A percentile compares a stretch with the other conserved stretches of the same genome.
Conservation (phyloP, 768 basidiomycete genomes). For the Suillus variegatus region DNA sequence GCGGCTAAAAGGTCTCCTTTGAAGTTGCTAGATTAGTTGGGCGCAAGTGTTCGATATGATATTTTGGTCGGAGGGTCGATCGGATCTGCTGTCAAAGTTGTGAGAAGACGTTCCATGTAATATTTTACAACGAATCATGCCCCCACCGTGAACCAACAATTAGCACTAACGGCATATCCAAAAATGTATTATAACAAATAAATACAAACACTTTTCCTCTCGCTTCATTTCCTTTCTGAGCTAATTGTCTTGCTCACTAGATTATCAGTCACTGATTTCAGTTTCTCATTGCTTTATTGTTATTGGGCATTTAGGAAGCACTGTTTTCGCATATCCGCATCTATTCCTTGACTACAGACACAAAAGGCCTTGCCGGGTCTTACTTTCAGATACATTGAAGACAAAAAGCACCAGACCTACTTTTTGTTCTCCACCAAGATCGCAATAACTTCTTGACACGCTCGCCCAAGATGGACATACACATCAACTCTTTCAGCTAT, state of each 20-base stretch:
- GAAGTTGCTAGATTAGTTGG: constrained; percentile 31
- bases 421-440: constrained; percentile 34
- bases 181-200: constrained; percentile 20
- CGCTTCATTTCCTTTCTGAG: constrained; percentile 33
- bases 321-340: constrained; percentile 24
- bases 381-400: constrained; percentile 17
- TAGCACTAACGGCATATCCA: constrained; percentile 26
- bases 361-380: constrained; percentile 32
- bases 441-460: constrained; percentile 27
- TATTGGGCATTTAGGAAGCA: constrained; percentile 29
- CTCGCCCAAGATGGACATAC: constrained; percentile 37
- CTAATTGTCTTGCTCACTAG: constrained; percentile 30
- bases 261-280: constrained; percentile 19
- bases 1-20: constrained; percentile 24
- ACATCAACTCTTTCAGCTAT: constrained; percentile 36
- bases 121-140: constrained; percentile 15
- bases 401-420: constrained; percentile 32
- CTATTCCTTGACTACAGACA: constrained; percentile 36
- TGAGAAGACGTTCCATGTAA: constrained; percentile 13
- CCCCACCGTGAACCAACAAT: constrained; percentile 25
- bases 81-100: constrained; percentile 28
- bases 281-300: constrained; percentile 37
- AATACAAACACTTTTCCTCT: constrained; percentile 13
- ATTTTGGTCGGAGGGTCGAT: constrained; percentile 9
- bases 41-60: constrained; percentile 20